Evolutionary conservation across 75 land plant genomes (phyloP).

Genomic region (Adiantum capillusveneris): DNA sequence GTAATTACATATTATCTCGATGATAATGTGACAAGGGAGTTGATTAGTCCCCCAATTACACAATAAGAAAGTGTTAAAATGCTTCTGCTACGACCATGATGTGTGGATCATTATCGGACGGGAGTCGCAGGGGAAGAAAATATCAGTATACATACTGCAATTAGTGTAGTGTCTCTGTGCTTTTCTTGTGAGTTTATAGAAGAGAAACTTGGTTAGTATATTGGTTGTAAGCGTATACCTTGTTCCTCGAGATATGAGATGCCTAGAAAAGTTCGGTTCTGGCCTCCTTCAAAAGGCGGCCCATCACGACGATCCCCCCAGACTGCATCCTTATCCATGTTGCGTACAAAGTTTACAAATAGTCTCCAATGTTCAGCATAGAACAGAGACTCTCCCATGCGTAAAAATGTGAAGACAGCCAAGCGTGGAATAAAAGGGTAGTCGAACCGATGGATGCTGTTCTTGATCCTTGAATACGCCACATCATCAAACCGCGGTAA

Average conservation of each 20-base stretch:
- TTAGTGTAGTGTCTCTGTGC: too few relatives aligned
- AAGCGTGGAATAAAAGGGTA: conserved; percentile 3
- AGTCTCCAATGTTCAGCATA: conserved; percentile 60
- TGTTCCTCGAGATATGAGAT: not conserved
- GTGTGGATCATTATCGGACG: too few relatives aligned
- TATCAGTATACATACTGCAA: too few relatives aligned
- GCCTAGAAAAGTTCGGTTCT: conserved; percentile 3
- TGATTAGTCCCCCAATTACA: too few relatives aligned
- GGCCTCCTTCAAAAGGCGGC: not conserved
- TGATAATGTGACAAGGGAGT: too few relatives aligned
- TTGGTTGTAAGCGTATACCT: too few relatives aligned
- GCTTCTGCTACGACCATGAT: too few relatives aligned
- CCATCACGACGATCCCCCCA: conserved; percentile 23
- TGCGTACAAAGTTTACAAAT: conserved; percentile 54
- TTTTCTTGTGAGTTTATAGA: too few relatives aligned
- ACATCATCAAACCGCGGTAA: conserved; percentile 18
- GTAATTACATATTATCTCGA: too few relatives aligned
- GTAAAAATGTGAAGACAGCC: conserved; percentile 56
- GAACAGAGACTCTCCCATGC: conserved; percentile 73
- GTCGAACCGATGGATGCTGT: conserved; percentile 20
- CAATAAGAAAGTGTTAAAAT: too few relatives aligned
- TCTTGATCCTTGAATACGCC: conserved; percentile 40
- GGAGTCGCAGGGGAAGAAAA: too few relatives aligned
- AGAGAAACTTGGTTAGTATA: too few relatives aligned
- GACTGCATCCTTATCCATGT: conserved; percentile 23